A percentile compares a stretch with the other conserved stretches of the same genome.
phyloP scores from a whole-genome alignment of 345 rosid genomes.

The Sonneratia alba region DNA sequence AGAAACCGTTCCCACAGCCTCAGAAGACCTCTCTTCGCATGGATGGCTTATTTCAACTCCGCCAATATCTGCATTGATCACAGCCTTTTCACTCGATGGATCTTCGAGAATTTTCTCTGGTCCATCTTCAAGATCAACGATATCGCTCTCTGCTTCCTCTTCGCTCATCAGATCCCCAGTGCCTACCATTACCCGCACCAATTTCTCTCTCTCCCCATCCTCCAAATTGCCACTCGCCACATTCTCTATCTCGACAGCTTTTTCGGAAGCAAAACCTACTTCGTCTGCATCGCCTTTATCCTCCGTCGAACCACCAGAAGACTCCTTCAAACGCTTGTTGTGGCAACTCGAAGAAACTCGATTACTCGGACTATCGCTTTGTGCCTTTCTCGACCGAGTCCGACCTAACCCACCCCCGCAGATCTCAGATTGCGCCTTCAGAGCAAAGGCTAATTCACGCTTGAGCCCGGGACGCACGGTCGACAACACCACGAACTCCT shows the following conservation, averaged over 20 bases:
- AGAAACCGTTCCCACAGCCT: background rate
- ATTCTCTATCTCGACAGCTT: background rate
- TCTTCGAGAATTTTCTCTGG: slow-evolving; percentile 9
- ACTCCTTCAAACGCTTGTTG: slow-evolving; percentile 26
- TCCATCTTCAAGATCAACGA: slow-evolving; percentile 48
- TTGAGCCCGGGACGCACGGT: slow-evolving; percentile 67
- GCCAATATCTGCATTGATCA: slow-evolving; percentile 3
- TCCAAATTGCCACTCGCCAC: background rate
- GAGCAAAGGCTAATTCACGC: slow-evolving; percentile 78
- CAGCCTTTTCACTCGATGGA: slow-evolving; percentile 13
- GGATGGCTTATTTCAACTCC: background rate
- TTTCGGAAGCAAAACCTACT: slow-evolving; percentile 6
- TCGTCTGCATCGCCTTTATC: slow-evolving; percentile 13
- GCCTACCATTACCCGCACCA: slow-evolving; percentile 12
- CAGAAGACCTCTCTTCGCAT: background rate
- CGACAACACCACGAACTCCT: slow-evolving; percentile 39
- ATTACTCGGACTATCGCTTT: slow-evolving; percentile 4
- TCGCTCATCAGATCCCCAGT: slow-evolving; percentile 26
- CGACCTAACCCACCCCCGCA: slow-evolving; percentile 59
- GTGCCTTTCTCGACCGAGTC: slow-evolving; percentile 43
- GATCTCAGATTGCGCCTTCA: slow-evolving; percentile 76
- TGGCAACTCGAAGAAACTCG: slow-evolving; percentile 1
- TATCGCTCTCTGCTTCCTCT: slow-evolving; percentile 67
- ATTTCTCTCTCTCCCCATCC: slow-evolving; percentile 7
- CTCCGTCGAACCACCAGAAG: background rate